Evolutionary conservation across 805 yeast species (phyloP).

Genomic region (Yarrowia sp.): DNA sequence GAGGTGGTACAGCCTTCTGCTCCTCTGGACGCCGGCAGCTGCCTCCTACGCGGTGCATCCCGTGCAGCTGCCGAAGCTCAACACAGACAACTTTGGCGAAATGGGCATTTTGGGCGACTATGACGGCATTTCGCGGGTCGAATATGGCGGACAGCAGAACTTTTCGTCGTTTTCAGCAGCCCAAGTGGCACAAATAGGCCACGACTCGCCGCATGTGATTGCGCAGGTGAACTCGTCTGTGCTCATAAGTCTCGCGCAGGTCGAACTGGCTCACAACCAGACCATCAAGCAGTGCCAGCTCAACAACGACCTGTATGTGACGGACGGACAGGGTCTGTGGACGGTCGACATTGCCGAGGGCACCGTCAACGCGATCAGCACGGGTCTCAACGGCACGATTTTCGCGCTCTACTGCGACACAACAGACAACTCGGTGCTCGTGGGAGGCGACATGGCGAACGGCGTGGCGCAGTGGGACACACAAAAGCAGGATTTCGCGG

Average conservation of each 20-base stretch:
- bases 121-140: constrained; percentile 41
- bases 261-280: constrained; percentile 31
- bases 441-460: constrained; percentile 74
- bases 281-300: constrained; percentile 34
- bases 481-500: constrained; percentile 42
- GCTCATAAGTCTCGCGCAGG: constrained; percentile 33
- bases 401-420: constrained; percentile 49
- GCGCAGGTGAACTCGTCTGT: constrained; percentile 33
- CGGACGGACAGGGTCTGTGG: constrained; percentile 34
- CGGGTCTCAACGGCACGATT: constrained; percentile 43
- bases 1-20: constrained; percentile 11
- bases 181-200: neutral
- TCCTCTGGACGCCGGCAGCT: neutral
- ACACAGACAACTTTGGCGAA: constrained; percentile 34
- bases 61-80: constrained; percentile 33
- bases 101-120: constrained; percentile 42
- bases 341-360: constrained; percentile 34
- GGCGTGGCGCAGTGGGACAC: constrained; percentile 67
- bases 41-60: constrained; percentile 27
- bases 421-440: constrained; percentile 52
- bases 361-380: constrained; percentile 31
- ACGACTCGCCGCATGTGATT: constrained; percentile 30
- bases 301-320: constrained; percentile 32
- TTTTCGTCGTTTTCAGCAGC: constrained; percentile 32
- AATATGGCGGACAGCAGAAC: constrained; percentile 42